Percentiles rank a stretch among this genome's conserved stretches.
Conservation (phyloP, 2,329 filamentous ascomycete genomes). For the Basipetospora chlamydospora region DNA sequence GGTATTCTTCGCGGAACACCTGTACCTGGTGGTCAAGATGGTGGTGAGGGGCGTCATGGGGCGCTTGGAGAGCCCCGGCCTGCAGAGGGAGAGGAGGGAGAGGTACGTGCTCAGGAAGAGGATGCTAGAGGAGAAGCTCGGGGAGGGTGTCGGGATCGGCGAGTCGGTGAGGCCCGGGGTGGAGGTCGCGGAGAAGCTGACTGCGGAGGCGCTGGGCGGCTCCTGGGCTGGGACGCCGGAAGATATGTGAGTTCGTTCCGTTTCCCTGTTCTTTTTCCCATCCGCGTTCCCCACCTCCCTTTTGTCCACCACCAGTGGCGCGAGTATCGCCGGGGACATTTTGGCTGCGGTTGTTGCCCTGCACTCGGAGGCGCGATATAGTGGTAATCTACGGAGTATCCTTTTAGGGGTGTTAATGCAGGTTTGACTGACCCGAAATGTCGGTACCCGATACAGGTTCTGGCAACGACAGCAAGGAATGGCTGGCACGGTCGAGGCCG, state of each 20-base stretch:
- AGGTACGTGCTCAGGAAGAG: slow-evolving; percentile 68
- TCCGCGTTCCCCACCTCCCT: too few species aligned
- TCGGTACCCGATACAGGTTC: slow-evolving; percentile 35
- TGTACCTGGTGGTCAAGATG: slow-evolving; percentile 68
- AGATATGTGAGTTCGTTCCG: slow-evolving; percentile 34
- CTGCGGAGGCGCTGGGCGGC: neutral
- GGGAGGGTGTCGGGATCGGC: slow-evolving; percentile 33
- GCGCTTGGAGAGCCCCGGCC: slow-evolving; percentile 72
- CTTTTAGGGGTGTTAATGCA: too few species aligned
- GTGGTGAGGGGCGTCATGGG: slow-evolving; percentile 57
- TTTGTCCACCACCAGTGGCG: too few species aligned
- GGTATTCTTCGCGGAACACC: slow-evolving; percentile 76
- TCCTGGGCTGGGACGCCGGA: slow-evolving; percentile 25
- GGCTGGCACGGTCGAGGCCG: slow-evolving; percentile 41
- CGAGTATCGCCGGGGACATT: too few species aligned
- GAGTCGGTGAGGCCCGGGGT: too few species aligned
- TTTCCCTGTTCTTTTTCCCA: too few species aligned
- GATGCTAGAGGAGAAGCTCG: slow-evolving; percentile 60
- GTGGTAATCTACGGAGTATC: too few species aligned
- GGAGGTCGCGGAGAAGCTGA: slow-evolving; percentile 26
- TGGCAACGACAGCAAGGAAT: slow-evolving; percentile 47
- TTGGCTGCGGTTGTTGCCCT: too few species aligned
- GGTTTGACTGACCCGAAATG: too few species aligned
- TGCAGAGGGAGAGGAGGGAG: slow-evolving; percentile 73
- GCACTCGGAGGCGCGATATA: too few species aligned